These are phyloP conservation scores for Rhododendron ovatum DNA, from an alignment of 148 eudicot genomes.

Conservation along the genomic window DNA sequence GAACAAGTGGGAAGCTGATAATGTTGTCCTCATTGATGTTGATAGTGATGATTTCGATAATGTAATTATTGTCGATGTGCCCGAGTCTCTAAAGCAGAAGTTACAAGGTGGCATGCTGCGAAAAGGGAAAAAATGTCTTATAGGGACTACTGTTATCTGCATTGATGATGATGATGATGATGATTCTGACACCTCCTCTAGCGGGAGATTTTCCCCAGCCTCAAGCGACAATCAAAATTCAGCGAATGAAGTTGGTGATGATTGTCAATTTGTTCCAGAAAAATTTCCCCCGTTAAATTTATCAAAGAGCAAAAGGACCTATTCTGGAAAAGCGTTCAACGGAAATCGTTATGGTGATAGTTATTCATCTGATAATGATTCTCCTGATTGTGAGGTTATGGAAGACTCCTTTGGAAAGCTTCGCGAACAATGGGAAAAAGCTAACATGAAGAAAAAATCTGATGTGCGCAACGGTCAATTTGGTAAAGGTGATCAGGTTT, in stretches of 20 bases:
- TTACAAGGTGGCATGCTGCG: slow-evolving; percentile 12
- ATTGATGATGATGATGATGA: slow-evolving; percentile 74
- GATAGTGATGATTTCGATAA: slow-evolving; percentile 52
- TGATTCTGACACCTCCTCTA: slow-evolving; percentile 29
- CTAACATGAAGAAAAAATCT: slow-evolving; percentile 37
- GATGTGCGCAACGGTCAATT: slow-evolving; percentile 18
- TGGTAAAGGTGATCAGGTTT: slow-evolving; percentile 15
- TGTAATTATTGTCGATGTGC: slow-evolving; percentile 59
- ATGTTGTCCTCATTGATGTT: slow-evolving; percentile 69
- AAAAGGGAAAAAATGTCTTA: slow-evolving; percentile 24
- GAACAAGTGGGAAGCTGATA: slow-evolving; percentile 36
- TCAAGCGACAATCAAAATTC: slow-evolving; percentile 15
- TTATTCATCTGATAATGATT: slow-evolving; percentile 49
- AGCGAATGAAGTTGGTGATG: slow-evolving; percentile 21
- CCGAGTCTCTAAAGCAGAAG: slow-evolving; percentile 47
- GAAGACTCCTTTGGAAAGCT: slow-evolving; percentile 56
- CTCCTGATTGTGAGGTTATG: slow-evolving; percentile 62
- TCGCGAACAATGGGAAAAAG: slow-evolving; percentile 67
- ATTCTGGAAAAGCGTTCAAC: slow-evolving; percentile 49
- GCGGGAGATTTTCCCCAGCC: slow-evolving; percentile 19
- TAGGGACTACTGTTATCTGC: slow-evolving; percentile 36
- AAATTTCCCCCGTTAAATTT: slow-evolving; percentile 53
- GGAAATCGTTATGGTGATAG: slow-evolving; percentile 50
- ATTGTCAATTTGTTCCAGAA: slow-evolving; percentile 38
- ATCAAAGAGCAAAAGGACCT: slow-evolving; percentile 72